These are phyloP conservation scores for Neophaeococcomyces aloes DNA, from an alignment of 2,329 filamentous ascomycete genomes.

Conservation along the genomic window DNA sequence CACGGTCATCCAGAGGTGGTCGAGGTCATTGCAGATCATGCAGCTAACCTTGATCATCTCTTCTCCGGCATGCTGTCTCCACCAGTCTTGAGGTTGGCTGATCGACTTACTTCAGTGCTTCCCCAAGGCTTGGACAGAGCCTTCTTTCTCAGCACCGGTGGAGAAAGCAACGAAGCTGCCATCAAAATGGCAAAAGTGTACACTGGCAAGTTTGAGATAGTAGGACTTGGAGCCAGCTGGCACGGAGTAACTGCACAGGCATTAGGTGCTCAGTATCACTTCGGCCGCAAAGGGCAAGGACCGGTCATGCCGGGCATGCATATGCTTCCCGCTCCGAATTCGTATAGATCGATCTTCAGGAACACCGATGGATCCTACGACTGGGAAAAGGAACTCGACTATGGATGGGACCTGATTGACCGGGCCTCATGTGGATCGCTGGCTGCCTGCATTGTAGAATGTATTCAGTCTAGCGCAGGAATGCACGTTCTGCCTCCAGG, in stretches of 20 bases:
- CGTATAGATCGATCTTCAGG: constrained; percentile 52
- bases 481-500: constrained; percentile 50
- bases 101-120: constrained; percentile 40
- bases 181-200: constrained; percentile 55
- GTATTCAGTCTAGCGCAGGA: constrained; percentile 49
- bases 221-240: constrained; percentile 49
- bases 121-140: constrained; percentile 44
- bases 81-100: constrained; percentile 46
- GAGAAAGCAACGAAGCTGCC: constrained; percentile 51
- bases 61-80: constrained; percentile 49
- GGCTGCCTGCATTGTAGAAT: constrained; percentile 53
- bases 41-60: constrained; percentile 46
- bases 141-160: constrained; percentile 49
- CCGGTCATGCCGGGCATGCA: constrained; percentile 46
- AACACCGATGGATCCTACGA: constrained; percentile 51
- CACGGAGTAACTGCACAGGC: constrained; percentile 51
- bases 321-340: constrained; percentile 49
- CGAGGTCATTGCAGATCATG: constrained; percentile 40
- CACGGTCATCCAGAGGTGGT: constrained; percentile 51
- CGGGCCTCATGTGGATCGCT: constrained; percentile 50
- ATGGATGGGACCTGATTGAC: constrained; percentile 52
- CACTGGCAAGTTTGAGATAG: constrained; percentile 56
- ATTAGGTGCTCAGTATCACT: constrained; percentile 43
- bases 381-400: constrained; percentile 55
- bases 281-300: constrained; percentile 40